phyloP scores from a whole-genome alignment of 441 rosid species.

The Flueggea neowawraea region DNA sequence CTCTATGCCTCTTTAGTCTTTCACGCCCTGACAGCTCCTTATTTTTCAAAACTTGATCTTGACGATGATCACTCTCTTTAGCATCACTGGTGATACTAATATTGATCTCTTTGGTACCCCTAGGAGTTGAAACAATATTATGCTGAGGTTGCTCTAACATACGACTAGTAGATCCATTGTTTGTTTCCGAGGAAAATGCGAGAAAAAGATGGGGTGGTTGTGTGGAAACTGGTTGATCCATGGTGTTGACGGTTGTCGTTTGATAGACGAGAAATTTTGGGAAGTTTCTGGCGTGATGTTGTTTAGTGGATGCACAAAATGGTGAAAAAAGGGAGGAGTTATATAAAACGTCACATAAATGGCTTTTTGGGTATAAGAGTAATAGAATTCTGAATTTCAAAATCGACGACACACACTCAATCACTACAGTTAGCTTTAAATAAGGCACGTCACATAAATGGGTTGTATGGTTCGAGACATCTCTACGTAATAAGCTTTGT shows the following conservation, averaged over 20 bases:
- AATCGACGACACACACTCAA: too few species aligned
- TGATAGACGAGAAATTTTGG: constrained; percentile 8
- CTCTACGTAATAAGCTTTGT: constrained; percentile 28
- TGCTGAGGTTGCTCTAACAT: neutral
- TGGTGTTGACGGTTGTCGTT: constrained; percentile 11
- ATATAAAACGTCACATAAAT: constrained; percentile 30
- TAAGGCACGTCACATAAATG: too few species aligned
- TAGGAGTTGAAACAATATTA: neutral
- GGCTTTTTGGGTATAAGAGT: neutral
- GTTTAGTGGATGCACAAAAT: too few species aligned
- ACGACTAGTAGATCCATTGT: neutral
- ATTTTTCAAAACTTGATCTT: neutral
- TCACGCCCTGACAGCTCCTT: constrained; percentile 39
- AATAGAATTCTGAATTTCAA: too few species aligned
- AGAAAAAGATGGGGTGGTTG: neutral
- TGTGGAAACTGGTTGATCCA: neutral
- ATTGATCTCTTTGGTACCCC: too few species aligned
- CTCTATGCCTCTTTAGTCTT: constrained; percentile 58
- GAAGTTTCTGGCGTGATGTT: constrained; percentile 14
- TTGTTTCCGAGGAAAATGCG: constrained; percentile 9
- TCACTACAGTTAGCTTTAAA: too few species aligned
- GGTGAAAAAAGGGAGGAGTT: constrained; percentile 25
- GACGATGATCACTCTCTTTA: neutral
- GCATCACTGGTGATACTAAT: neutral
- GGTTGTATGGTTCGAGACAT: constrained; percentile 32